Evolutionary conservation across 768 basidiomycete genomes (phyloP).

Genomic region (Zangia roseola): DNA sequence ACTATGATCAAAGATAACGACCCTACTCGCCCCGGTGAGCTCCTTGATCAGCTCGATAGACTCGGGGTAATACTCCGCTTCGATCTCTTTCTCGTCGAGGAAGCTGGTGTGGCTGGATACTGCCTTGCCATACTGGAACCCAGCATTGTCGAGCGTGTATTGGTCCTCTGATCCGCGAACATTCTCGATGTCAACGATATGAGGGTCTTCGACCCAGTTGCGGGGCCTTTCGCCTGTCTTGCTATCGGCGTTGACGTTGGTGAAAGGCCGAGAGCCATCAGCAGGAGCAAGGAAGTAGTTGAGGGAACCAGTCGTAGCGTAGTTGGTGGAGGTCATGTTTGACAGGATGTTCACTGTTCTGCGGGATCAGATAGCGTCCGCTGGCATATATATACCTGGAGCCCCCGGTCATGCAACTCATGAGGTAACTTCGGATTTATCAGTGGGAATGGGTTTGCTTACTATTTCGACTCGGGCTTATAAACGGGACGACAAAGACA

Average conservation of each 20-base stretch:
- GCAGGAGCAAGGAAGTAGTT: constrained; percentile 18
- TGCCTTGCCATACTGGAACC: constrained; percentile 34
- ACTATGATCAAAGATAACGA: constrained; percentile 45
- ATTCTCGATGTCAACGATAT: constrained; percentile 28
- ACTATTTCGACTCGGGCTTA: no score
- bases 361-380: no score
- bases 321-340: constrained; percentile 15
- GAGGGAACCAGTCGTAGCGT: constrained; percentile 16
- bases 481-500: no score
- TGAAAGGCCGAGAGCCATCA: constrained; percentile 19
- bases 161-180: constrained; percentile 34
- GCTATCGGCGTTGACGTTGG: constrained; percentile 16
- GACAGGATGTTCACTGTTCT: no score
- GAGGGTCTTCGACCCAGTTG: constrained; percentile 25
- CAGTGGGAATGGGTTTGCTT: no score
- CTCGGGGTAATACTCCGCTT: constrained; percentile 40
- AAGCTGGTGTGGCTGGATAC: constrained; percentile 31
- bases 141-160: constrained; percentile 33
- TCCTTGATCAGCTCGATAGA: constrained; percentile 38
- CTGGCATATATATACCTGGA: no score
- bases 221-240: constrained; percentile 6
- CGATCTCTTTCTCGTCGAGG: constrained; percentile 34
- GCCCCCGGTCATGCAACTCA: no score
- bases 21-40: constrained; percentile 37
- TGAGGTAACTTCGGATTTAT: no score